phyloP scores from a whole-genome alignment of 805 yeast genomes.

The Lipomyces yamanashiensis region DNA sequence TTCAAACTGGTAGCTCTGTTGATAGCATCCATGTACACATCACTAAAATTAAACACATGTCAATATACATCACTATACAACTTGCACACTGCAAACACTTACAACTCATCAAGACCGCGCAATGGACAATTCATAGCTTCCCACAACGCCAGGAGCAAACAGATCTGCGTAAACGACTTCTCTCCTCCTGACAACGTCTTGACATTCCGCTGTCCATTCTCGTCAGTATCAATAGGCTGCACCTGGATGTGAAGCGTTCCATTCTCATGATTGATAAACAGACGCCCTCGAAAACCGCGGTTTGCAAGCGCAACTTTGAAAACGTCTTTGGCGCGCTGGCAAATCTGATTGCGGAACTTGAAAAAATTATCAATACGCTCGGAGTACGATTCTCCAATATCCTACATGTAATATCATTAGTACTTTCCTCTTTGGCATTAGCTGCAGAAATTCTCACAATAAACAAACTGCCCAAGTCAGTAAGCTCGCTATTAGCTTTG shows the following conservation, averaged over 20 bases:
- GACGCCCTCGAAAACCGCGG: slow-evolving; percentile 75
- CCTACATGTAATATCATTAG: neutral
- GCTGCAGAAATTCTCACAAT: slow-evolving; percentile 1
- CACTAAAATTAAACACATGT: slow-evolving; percentile 45
- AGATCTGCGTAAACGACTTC: slow-evolving; percentile 89
- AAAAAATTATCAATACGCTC: slow-evolving; percentile 31
- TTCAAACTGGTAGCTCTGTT: slow-evolving; percentile 80
- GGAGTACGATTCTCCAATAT: slow-evolving; percentile 21
- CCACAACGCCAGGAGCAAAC: slow-evolving; percentile 89
- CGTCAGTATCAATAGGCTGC: slow-evolving; percentile 40
- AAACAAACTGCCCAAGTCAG: slow-evolving; percentile 10
- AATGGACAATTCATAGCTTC: slow-evolving; percentile 84
- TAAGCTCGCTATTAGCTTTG: slow-evolving; percentile 24
- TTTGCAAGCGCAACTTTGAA: slow-evolving; percentile 48
- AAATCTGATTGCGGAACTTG: slow-evolving; percentile 35
- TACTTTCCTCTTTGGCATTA: neutral
- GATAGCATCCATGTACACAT: slow-evolving; percentile 95
- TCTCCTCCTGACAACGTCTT: slow-evolving; percentile 96
- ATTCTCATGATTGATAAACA: slow-evolving; percentile 61
- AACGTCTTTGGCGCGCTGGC: slow-evolving; percentile 35
- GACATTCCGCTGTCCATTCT: slow-evolving; percentile 65
- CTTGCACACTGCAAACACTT: neutral
- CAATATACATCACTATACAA: too few species aligned
- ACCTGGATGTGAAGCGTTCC: slow-evolving; percentile 37
- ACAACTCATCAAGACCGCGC: slow-evolving; percentile 86